Conservation (phyloP, 306 rosid genomes). For the Vicia sativa region DNA sequence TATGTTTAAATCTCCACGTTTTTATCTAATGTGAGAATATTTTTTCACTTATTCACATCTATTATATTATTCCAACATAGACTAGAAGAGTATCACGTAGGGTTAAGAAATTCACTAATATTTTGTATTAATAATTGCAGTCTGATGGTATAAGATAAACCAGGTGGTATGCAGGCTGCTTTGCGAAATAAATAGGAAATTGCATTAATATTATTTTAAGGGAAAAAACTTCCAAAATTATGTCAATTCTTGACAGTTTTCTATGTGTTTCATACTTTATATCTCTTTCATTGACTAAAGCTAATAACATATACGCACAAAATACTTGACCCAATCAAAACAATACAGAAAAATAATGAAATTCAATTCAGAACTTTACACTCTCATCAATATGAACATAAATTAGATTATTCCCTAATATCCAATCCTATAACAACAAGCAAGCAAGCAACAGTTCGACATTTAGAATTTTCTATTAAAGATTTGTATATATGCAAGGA, state of each 20-base stretch:
- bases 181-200: constrained; percentile 32
- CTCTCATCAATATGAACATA: constrained; percentile 16
- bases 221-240: constrained; percentile 11
- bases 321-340: constrained; percentile 30
- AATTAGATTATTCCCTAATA: background rate
- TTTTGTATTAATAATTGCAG: background rate
- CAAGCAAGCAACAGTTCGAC: background rate
- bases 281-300: constrained; percentile 29
- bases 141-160: constrained; percentile 14
- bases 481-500: background rate
- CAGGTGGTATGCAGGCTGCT: constrained; percentile 45
- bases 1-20: too few species aligned
- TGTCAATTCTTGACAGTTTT: constrained; percentile 20
- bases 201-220: constrained; percentile 28
- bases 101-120: too few species aligned
- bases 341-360: background rate
- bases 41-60: too few species aligned
- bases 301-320: constrained; percentile 1
- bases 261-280: constrained; percentile 6
- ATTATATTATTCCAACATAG: too few species aligned
- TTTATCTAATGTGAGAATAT: too few species aligned
- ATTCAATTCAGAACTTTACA: background rate
- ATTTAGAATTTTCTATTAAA: constrained; percentile 5
- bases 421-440: background rate
- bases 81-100: too few species aligned